Evolutionary conservation across 495 filamentous ascomycete genomes (phyloP).

Genomic region (Xylaria venustula): DNA sequence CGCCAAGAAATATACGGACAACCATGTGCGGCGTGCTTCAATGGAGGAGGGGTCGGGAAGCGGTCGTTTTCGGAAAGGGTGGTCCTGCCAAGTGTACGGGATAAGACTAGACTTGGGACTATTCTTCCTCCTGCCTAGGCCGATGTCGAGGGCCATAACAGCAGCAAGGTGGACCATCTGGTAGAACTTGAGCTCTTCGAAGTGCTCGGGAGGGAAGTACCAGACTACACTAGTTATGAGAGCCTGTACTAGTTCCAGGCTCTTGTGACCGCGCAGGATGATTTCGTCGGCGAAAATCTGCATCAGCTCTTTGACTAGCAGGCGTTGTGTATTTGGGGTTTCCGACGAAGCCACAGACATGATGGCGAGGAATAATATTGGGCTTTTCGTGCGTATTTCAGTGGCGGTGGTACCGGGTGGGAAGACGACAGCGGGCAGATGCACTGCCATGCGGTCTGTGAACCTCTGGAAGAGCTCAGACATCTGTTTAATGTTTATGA

Average conservation of each 20-base stretch:
- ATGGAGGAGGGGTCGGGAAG: slow-evolving; percentile 61
- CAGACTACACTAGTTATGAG: slow-evolving; percentile 69
- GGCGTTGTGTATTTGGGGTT: slow-evolving; percentile 55
- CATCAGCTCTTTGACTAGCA: slow-evolving; percentile 69
- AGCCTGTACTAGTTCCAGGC: slow-evolving; percentile 81
- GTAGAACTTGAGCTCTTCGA: slow-evolving; percentile 89
- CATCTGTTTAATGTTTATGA: slow-evolving; percentile 64
- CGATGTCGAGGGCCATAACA: slow-evolving; percentile 84
- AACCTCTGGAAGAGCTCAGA: slow-evolving; percentile 67
- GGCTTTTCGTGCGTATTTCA: slow-evolving; percentile 68
- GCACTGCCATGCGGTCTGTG: slow-evolving; percentile 62
- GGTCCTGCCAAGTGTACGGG: slow-evolving; percentile 44
- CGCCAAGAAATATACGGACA: slow-evolving; percentile 77
- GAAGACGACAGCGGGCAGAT: slow-evolving; percentile 80
- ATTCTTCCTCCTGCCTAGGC: slow-evolving; percentile 62
- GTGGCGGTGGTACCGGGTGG: slow-evolving; percentile 61
- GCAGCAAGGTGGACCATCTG: slow-evolving; percentile 82
- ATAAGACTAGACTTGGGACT: slow-evolving; percentile 37
- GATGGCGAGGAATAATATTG: slow-evolving; percentile 79
- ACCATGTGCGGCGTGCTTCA: slow-evolving; percentile 75
- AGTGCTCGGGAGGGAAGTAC: slow-evolving; percentile 81
- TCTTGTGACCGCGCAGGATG: slow-evolving; percentile 76
- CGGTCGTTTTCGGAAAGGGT: slow-evolving; percentile 47
- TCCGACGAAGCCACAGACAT: slow-evolving; percentile 66
- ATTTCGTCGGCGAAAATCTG: slow-evolving; percentile 70